Percentiles rank a stretch among this genome's conserved stretches.
Conservation (phyloP, 345 rosid genomes). For the Acer campestre region DNA sequence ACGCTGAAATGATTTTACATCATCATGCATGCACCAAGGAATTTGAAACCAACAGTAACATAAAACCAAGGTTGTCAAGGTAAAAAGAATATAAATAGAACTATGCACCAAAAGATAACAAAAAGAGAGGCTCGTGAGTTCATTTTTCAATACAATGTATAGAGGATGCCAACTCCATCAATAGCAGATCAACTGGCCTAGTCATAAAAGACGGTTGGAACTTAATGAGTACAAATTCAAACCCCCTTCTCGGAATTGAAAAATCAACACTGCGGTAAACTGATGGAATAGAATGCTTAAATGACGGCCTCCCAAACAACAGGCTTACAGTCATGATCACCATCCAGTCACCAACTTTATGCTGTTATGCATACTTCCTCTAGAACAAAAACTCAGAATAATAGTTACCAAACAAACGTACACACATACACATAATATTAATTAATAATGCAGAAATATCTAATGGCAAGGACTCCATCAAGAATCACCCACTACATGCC, state of each 20-base stretch:
- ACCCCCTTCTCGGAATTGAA: neutral
- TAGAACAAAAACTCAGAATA: conserved; percentile 1
- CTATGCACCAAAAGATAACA: conserved; percentile 1
- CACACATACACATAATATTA: neutral
- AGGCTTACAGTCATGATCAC: neutral
- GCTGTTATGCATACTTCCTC: neutral
- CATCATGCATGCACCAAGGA: neutral
- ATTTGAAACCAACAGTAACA: neutral
- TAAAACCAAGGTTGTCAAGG: neutral
- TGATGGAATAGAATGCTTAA: neutral
- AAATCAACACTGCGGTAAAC: neutral
- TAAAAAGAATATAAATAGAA: neutral
- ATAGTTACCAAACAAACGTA: neutral
- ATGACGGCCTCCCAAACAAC: neutral
- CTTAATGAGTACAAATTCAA: neutral
- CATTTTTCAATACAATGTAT: neutral
- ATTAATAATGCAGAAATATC: neutral
- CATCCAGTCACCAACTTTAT: conserved; percentile 2
- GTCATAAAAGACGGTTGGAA: neutral
- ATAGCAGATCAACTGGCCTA: neutral
- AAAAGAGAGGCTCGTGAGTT: neutral
- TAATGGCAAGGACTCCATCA: neutral
- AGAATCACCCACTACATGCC: neutral
- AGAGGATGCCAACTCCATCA: neutral
- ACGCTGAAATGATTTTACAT: neutral